Base-by-base conservation (phyloP, 1,284 basidiomycete genomes). In the Lentinus polychrous region DNA sequence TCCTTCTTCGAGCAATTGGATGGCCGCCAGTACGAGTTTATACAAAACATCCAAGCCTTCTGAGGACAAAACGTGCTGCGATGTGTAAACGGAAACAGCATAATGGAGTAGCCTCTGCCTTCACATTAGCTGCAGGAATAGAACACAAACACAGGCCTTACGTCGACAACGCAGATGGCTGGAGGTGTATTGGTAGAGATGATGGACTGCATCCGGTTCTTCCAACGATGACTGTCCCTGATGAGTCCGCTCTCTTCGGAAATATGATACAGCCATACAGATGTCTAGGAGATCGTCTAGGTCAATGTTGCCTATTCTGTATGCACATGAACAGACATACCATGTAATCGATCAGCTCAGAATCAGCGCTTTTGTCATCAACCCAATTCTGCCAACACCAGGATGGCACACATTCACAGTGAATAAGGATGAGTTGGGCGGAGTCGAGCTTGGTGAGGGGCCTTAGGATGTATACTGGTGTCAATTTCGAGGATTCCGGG, bases 341-440 rank as follows among this genome's bases (percentile, higher is more conserved):
- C 50, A 83, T 54, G 46, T 61, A 61, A 8, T 70, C 63, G 27
- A 83, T 67, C 14, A 65, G 66, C 46, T 82, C 80, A 2, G 72
- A 66, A 39, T 76, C 63, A 20, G 72, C 67, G 31, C 68, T 58
- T 31, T 76, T 69, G 46, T 69, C 65, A 57, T 86, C 83, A 38
- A 65, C 59, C 80, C 82, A 86, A 8, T 71, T 62, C n/a, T 58
- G 60, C 83, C 85, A 88, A 49, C 70, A 70, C 82, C 84, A 86
- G 2, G 73, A 70, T 2, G 82, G 58, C 3, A 72, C 63, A 12
- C 67, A 51, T 24, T 77, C 75, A 75, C 78, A 85, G 50, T 64
- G 64, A 8, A 82, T 46, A 12, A 86, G 58, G 22, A 83, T 66
- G 2, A 41, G 61, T 48, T 75, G 72, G 2, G 81, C 60, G 24